phyloP scores from a whole-genome alignment of 169 alveolate genomes.

The Cryptosporidium ubiquitum region DNA sequence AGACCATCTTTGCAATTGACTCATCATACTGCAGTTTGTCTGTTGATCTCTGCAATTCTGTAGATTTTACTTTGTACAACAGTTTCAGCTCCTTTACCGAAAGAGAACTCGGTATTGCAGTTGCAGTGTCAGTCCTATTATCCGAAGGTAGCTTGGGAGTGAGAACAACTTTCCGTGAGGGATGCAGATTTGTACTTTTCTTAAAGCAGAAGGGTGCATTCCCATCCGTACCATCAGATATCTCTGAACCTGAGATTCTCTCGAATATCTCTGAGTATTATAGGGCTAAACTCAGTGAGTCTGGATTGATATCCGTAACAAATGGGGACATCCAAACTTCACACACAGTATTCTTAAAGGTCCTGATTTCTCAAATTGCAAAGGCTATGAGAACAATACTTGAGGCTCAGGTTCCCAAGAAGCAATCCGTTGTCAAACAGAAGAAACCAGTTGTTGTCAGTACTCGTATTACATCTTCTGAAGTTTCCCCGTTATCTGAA shows the following conservation, averaged over 20 bases:
- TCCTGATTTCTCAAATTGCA: not conserved
- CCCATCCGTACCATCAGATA: not conserved
- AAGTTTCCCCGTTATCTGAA: conserved; percentile 4
- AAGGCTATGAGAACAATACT: not conserved
- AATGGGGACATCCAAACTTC: not conserved
- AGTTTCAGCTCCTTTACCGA: not conserved
- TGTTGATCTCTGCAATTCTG: conserved; percentile 32
- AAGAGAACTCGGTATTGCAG: conserved; percentile 41
- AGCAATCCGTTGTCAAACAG: not conserved
- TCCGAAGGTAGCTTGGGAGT: conserved; percentile 9
- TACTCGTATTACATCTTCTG: not conserved
- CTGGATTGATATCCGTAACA: not conserved
- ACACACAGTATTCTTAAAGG: not conserved
- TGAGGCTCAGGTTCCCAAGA: not conserved
- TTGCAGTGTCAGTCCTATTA: conserved; percentile 28
- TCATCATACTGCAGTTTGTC: conserved; percentile 13
- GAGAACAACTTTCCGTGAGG: conserved; percentile 63
- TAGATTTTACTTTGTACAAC: conserved; percentile 13
- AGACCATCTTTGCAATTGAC: conserved; percentile 8
- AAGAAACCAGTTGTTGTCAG: not conserved
- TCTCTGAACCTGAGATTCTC: not conserved
- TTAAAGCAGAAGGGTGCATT: not conserved
- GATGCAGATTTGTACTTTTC: conserved; percentile 34
- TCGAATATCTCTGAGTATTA: not conserved
- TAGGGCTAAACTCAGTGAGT: not conserved